Evolutionary conservation across 2,329 filamentous ascomycete species (phyloP), one percentile per base, ranked within the genome.

Genomic region (Hypomyces perniciosus): DNA sequence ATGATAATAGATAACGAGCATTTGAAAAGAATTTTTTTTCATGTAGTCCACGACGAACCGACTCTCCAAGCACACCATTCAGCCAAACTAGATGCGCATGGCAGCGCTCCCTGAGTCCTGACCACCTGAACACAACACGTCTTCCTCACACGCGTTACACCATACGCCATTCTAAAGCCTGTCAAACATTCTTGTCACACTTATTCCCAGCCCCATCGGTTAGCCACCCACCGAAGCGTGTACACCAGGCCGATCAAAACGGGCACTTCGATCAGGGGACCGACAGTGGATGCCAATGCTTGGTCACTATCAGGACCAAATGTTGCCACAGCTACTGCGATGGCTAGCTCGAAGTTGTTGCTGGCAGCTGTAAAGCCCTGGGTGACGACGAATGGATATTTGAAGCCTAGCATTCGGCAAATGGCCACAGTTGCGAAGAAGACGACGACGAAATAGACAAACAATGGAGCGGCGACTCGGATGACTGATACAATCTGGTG

Each of bases 321-420:
- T 0, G 85, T 85, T 0, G 90, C 86, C 3, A 95, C 84, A 0
- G 88, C 88, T 0, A 96, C 90, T 0, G 90, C 90, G 68, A 96
- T 95, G 0, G 90, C 89, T 27, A 96, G 72, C 71, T 96, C 90
- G 61, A 96, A 96, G 64, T 96, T 95, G 63, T 96, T 96, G 65
- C 90, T 95, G 1, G 88, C 87, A 0, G 89, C 91, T 0, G 88
- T 95, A 61, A 95, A 93, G 62, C 87, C 90, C 68, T 95, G 89
- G 2, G 89, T 92, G 8, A 79, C 77, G 1, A 79, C 78, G 1
- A 90, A 65, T 34, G 77, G 76, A 63, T 95, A 95, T 0, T 81
- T 82, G 52, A 90, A 90, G 0, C 88, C 86, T n/a, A 85, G 68
- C n/a, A 74, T 77, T 44, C 77, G 74, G 3, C 81, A 78, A 2